phyloP scores from a whole-genome alignment of 2,329 filamentous ascomycete species.

The Pseudomassariella vexata region DNA sequence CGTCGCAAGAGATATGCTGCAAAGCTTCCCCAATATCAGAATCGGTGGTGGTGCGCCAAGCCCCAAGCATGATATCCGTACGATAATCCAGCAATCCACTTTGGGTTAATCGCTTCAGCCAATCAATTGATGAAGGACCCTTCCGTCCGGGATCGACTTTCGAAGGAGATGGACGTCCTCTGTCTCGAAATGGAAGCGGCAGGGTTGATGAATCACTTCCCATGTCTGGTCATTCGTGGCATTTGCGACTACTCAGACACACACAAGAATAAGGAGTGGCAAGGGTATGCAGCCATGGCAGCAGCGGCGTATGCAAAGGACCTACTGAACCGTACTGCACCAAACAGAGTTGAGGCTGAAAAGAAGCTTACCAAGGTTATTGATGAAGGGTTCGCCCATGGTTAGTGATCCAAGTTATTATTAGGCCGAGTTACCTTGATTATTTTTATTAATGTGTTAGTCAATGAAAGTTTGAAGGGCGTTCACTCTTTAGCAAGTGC shows the following conservation, averaged over 20 bases:
- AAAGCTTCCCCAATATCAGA: conserved; percentile 19
- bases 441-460: no score
- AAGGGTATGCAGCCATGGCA: conserved; percentile 16
- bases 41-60: conserved; percentile 24
- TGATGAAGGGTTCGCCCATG: no score
- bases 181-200: conserved; percentile 28
- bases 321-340: conserved; percentile 6
- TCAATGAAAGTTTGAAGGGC: no score
- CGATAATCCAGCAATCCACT: conserved; percentile 22
- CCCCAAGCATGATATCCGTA: conserved; percentile 20
- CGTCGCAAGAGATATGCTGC: conserved; percentile 18
- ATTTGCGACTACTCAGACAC: conserved; percentile 25
- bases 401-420: no score
- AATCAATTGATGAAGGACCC: conserved; percentile 26
- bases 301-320: conserved; percentile 20
- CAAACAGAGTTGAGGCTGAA: conserved; percentile 5
- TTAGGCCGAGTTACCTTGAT: no score
- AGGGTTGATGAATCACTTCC: conserved; percentile 23
- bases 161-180: background rate
- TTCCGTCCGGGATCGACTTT: conserved; percentile 16
- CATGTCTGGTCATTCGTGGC: conserved; percentile 23
- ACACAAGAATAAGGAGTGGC: conserved; percentile 19
- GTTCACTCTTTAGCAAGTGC: background rate
- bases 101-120: conserved; percentile 27
- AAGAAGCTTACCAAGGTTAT: background rate